Evolutionary conservation across 2,329 filamentous ascomycete genomes (phyloP), one percentile per base, ranked within the genome.

Genomic region (Biscogniauxia marginata): DNA sequence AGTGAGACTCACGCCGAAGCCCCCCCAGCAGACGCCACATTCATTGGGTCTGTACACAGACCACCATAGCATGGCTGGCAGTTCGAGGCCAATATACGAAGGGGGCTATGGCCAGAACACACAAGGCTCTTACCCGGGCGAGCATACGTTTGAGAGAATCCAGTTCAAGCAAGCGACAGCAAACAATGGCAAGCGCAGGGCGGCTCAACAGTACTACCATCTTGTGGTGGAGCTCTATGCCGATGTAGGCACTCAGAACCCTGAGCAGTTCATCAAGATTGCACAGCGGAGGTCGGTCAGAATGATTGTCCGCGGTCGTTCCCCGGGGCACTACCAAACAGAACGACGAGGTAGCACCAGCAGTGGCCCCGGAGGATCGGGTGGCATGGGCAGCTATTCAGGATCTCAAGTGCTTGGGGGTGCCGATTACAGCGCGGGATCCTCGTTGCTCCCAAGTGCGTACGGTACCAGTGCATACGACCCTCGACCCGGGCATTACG

Each of bases 131-230:
- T 74, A 75, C 16, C 76, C 79, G 4, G 81, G 76, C 6, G 83
- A 85, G 63, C 80, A 85, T 60, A 84, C 81, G 0, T 97, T 96
- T 69, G 92, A 96, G 70, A 86, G 93, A 9, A 95, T 96, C 51
- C 92, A 96, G 66, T 97, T 96, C 81, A 96, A 96, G 72, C 90
- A 91, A 62, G 92, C 93, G 1, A 96, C 92, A 0, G 91, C 91
- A 21, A 97, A 96, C 75, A 97, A 97, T 64, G 92, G 92, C 48
- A 96, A 96, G 72, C 83, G 93, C 63, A 82, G 93, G 55, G 92
- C 92, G 1, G 91, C 92, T 18, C 92, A 97, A 69, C 93, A 96
- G 66, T 96, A 92, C 72, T 96, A 96, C 68, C 90, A 95, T 66
- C 80, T 97, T n/a, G 84, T 96, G 47, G 87, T 96, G 3, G 91